Percentiles rank a stretch among this genome's conserved stretches.
Conservation (phyloP, 176 grass and related monocot species). For the Zea mays region DNA sequence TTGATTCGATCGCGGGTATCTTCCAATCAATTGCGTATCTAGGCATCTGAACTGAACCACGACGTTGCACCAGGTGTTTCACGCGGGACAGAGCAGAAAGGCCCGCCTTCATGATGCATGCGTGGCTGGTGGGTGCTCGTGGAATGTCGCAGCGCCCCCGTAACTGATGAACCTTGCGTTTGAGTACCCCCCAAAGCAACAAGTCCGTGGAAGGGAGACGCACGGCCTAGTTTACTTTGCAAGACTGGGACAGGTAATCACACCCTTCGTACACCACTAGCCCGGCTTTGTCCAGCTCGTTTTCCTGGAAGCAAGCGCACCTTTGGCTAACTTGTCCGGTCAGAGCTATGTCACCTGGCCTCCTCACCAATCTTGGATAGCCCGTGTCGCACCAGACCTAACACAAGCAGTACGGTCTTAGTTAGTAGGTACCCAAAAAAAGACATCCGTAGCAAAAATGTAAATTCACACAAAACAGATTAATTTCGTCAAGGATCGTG, state of each 20-base stretch:
- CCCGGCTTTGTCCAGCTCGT: constrained; percentile 60
- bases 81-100: not conserved
- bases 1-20: constrained; percentile 26
- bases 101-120: constrained; percentile 4
- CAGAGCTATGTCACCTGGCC: constrained; percentile 76
- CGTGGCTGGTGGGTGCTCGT: not conserved
- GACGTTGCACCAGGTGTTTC: not conserved
- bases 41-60: constrained; percentile 39
- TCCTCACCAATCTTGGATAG: constrained; percentile 76
- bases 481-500: not conserved
- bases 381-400: constrained; percentile 91
- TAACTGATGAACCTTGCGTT: not conserved
- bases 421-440: not conserved
- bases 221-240: constrained; percentile 52
- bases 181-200: not conserved
- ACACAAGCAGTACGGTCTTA: constrained; percentile 8
- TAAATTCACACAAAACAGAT: not conserved
- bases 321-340: constrained; percentile 82
- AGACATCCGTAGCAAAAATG: not conserved
- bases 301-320: constrained; percentile 79
- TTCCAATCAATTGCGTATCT: constrained; percentile 43
- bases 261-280: constrained; percentile 72
- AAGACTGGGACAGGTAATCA: constrained; percentile 59
- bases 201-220: not conserved
- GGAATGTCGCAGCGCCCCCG: not conserved